These are phyloP conservation scores for Endoconidiophora laricicola DNA, from an alignment of 2,329 filamentous ascomycete species.

Conservation along the genomic window DNA sequence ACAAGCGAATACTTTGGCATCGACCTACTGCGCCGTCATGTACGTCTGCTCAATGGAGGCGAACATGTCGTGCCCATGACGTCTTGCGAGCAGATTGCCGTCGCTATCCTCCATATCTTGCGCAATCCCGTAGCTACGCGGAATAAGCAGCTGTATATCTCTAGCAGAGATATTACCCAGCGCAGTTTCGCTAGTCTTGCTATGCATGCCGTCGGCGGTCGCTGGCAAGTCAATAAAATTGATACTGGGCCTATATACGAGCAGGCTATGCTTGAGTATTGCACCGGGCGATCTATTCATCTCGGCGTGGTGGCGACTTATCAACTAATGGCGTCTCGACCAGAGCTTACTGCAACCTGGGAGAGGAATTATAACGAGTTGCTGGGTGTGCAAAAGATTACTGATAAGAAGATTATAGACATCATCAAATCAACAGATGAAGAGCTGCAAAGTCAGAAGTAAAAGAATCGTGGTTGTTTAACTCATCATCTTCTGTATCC, in stretches of 20 bases:
- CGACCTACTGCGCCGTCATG: neutral
- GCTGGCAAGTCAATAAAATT: neutral
- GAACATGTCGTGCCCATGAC: neutral
- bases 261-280: slow-evolving; percentile 5
- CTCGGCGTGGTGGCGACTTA: neutral
- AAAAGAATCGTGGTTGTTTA: no score
- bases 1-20: neutral
- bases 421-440: no score
- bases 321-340: neutral
- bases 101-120: neutral
- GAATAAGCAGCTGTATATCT: neutral
- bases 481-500: no score
- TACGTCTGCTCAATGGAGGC: neutral
- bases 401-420: neutral
- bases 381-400: neutral
- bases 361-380: neutral
- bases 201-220: neutral
- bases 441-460: no score
- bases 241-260: neutral
- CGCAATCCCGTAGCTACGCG: neutral
- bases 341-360: neutral
- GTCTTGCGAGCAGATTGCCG: neutral
- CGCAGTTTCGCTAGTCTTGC: neutral
- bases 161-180: slow-evolving; percentile 1
- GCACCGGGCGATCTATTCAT: neutral